Conservation (phyloP, 768 basidiomycete species). For the Lepiota brunneoincarnata region DNA sequence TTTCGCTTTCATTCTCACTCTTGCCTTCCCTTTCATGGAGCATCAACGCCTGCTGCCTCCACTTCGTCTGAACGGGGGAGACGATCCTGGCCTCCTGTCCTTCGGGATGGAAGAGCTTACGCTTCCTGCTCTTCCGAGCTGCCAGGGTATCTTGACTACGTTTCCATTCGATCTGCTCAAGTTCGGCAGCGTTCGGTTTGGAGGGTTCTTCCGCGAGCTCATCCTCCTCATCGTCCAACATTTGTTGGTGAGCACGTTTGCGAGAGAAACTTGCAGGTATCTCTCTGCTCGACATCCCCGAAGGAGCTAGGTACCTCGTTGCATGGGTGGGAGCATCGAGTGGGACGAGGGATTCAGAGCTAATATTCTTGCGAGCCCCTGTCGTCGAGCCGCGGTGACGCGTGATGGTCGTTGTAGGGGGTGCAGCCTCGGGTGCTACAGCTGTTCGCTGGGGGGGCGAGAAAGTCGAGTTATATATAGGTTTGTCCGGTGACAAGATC, state of each 20-base stretch:
- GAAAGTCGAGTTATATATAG: constrained; percentile 11
- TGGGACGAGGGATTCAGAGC: constrained; percentile 59
- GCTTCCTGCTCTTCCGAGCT: constrained; percentile 69
- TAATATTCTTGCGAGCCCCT: constrained; percentile 69
- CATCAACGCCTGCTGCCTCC: constrained; percentile 46
- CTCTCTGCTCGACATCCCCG: constrained; percentile 71
- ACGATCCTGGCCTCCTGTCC: constrained; percentile 53
- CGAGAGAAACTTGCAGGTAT: constrained; percentile 64
- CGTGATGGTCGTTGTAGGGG: constrained; percentile 15
- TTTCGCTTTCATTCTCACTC: too few species aligned
- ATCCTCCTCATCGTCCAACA: too few species aligned
- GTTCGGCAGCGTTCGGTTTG: constrained; percentile 41
- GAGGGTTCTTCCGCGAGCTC: too few species aligned
- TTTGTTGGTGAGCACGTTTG: constrained; percentile 51
- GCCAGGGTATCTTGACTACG: constrained; percentile 79
- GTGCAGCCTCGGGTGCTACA: constrained; percentile 2
- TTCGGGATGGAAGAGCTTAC: constrained; percentile 70
- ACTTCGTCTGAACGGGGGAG: constrained; percentile 43
- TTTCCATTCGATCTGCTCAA: constrained; percentile 73
- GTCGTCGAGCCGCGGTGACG: constrained; percentile 41
- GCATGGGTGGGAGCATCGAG: constrained; percentile 74
- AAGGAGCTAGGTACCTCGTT: constrained; percentile 63
- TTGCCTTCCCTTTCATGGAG: too few species aligned
- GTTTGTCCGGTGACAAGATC: constrained; percentile 29
- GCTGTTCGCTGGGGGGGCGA: constrained; percentile 9